Evolutionary conservation across 257 asterid species (phyloP).

Genomic region (Solanum peruvianum): DNA sequence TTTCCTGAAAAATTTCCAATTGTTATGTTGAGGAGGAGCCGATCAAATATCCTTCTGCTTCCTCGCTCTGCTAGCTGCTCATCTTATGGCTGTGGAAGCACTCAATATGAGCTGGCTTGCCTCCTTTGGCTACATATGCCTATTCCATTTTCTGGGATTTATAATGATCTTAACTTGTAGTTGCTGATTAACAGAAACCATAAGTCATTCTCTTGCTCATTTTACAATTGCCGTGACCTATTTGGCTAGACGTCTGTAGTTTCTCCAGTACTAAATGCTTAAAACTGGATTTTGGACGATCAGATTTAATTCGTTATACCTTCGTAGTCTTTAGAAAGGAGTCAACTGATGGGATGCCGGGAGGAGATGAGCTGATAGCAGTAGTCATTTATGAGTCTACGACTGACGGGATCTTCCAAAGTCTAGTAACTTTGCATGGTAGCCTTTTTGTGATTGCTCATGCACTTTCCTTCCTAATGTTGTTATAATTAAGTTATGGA

Average conservation of each 20-base stretch:
- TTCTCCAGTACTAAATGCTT: neutral
- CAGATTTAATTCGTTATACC: neutral
- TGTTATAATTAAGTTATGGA: neutral
- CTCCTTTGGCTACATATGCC: neutral
- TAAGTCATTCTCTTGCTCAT: neutral
- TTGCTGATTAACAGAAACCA: neutral
- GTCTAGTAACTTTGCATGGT: neutral
- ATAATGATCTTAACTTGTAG: neutral
- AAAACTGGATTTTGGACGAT: neutral
- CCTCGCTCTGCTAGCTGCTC: neutral
- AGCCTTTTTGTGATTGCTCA: neutral
- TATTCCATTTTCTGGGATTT: neutral
- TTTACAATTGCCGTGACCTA: neutral
- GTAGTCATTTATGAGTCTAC: neutral
- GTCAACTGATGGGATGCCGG: neutral
- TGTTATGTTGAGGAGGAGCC: neutral
- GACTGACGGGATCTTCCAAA: neutral
- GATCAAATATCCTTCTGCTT: neutral
- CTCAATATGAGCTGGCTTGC: neutral
- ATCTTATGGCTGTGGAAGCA: neutral
- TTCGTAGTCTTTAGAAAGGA: neutral
- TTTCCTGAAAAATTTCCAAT: neutral
- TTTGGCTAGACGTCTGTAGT: neutral
- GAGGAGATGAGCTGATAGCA: neutral
- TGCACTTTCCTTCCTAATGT: no score